These are phyloP conservation scores for Chytriomyces sp. DNA, from an alignment of 192 early-diverging fungal genomes.

Conservation along the genomic window DNA sequence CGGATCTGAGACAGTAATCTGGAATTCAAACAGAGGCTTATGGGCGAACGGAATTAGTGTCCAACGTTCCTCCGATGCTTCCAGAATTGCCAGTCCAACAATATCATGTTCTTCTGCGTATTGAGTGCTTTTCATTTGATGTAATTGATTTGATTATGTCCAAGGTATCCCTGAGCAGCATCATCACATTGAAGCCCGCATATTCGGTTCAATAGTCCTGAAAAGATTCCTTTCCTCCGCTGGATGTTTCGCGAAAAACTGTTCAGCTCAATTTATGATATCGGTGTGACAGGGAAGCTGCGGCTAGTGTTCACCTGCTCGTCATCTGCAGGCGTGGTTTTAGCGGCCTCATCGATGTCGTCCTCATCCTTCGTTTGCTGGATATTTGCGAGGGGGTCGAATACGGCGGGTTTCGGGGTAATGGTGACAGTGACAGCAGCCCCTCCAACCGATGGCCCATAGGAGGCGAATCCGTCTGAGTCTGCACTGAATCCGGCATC, in stretches of 20 bases:
- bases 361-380: not conserved
- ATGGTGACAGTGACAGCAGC: not conserved
- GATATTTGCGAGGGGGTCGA: slow-evolving; percentile 23
- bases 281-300: too few species aligned
- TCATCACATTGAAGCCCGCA: not conserved
- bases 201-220: not conserved
- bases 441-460: not conserved
- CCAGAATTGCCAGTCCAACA: too few species aligned
- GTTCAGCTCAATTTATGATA: too few species aligned
- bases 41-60: not conserved
- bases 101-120: too few species aligned
- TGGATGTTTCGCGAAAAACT: too few species aligned
- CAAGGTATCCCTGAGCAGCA: too few species aligned
- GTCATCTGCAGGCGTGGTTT: not conserved
- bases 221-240: not conserved
- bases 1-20: slow-evolving; percentile 72
- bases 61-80: too few species aligned
- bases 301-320: too few species aligned
- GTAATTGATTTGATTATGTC: too few species aligned
- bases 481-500: too few species aligned
- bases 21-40: slow-evolving; percentile 20
- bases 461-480: too few species aligned
- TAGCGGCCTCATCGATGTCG: not conserved
- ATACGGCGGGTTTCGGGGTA: slow-evolving; percentile 16
- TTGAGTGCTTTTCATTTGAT: too few species aligned